phyloP scores from a whole-genome alignment of 179 eudicot genomes.

The Carnegiea gigantea region DNA sequence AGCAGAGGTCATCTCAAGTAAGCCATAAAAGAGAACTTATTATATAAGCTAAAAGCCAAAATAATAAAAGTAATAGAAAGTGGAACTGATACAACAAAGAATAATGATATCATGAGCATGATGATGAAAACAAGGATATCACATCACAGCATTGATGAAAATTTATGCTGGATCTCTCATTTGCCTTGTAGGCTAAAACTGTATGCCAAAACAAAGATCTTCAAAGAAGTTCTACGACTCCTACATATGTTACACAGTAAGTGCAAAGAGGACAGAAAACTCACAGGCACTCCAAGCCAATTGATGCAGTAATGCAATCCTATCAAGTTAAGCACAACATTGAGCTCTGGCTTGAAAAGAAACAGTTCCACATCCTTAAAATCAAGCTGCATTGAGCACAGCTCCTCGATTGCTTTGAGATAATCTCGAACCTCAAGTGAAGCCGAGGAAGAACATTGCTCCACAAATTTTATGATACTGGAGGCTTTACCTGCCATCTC shows the following conservation, averaged over 20 bases:
- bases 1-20: neutral
- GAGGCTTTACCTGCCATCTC: conserved; percentile 57
- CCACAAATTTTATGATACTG: conserved; percentile 44
- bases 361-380: conserved; percentile 70
- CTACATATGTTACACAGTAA: neutral
- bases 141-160: neutral
- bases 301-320: conserved; percentile 80
- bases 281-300: conserved; percentile 72
- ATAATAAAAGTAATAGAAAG: neutral
- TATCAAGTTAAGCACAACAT: conserved; percentile 64
- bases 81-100: neutral
- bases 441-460: conserved; percentile 45
- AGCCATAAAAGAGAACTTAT: neutral
- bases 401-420: conserved; percentile 56
- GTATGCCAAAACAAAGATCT: neutral
- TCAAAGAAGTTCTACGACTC: neutral
- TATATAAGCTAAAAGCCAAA: neutral
- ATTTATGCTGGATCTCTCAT: neutral
- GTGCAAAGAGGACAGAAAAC: neutral
- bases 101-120: neutral
- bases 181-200: neutral
- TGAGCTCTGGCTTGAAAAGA: conserved; percentile 56
- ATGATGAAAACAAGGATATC: neutral
- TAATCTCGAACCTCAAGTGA: conserved; percentile 73
- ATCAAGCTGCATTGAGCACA: conserved; percentile 53